A percentile compares a stretch with the other conserved stretches of the same genome.
Conservation (phyloP, 2,329 filamentous ascomycete genomes). For the Myriosclerotinia curreyana region DNA sequence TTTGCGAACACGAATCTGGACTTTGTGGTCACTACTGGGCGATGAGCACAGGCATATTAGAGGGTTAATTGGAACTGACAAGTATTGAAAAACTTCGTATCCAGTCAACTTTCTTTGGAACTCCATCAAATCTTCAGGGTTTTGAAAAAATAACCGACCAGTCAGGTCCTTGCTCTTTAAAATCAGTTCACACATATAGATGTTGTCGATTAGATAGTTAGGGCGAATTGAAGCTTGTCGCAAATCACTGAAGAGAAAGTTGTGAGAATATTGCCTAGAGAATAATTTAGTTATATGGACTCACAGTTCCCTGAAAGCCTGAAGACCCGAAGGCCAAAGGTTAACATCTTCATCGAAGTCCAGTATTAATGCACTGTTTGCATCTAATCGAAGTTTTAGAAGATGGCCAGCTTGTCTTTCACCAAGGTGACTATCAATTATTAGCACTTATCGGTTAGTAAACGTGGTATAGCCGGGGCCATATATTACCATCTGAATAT, state of each 20-base stretch:
- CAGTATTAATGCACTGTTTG: background rate
- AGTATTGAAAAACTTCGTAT: background rate
- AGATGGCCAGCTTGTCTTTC: background rate
- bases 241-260: background rate
- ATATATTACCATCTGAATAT: slow-evolving; percentile 9
- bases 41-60: background rate
- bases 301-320: background rate
- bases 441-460: background rate
- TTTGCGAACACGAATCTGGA: slow-evolving; percentile 2
- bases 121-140: background rate
- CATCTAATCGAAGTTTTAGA: slow-evolving; percentile 11
- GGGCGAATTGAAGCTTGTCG: background rate
- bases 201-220: background rate
- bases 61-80: background rate
- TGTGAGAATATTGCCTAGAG: background rate
- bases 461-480: background rate
- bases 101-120: slow-evolving; percentile 10
- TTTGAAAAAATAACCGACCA: slow-evolving; percentile 1
- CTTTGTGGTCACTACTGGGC: background rate
- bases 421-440: background rate
- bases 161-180: background rate
- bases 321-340: slow-evolving; percentile 1
- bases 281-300: background rate
- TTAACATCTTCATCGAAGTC: background rate
- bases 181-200: slow-evolving; percentile 4